phyloP scores from a whole-genome alignment of 2,329 filamentous ascomycete genomes.

The Aureobasidium sp. region DNA sequence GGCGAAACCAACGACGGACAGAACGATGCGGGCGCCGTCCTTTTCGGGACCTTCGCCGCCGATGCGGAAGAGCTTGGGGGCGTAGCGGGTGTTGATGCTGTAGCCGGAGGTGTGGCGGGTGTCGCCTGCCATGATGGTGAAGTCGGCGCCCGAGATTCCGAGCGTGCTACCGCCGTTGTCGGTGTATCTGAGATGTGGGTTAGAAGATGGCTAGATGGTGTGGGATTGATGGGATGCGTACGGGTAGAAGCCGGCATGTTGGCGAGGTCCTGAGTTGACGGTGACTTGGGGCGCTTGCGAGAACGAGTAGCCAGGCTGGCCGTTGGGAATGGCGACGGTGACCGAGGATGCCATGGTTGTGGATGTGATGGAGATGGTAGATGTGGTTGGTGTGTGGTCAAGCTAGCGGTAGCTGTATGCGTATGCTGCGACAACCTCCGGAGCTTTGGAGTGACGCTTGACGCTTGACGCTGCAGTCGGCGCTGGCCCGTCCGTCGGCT shows the following conservation, averaged over 20 bases:
- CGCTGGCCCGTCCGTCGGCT: not conserved
- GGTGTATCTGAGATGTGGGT: conserved; percentile 58
- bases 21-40: conserved; percentile 73
- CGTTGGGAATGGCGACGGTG: conserved; percentile 7
- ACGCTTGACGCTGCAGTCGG: not conserved
- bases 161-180: conserved; percentile 97
- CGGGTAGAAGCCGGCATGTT: conserved; percentile 84
- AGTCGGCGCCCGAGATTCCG: conserved; percentile 87
- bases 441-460: conserved; percentile 4
- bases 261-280: conserved; percentile 38
- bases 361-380: not conserved
- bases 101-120: conserved; percentile 93
- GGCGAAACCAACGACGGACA: conserved; percentile 92
- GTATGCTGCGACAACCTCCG: not conserved
- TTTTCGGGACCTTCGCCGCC: conserved; percentile 82
- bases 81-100: conserved; percentile 96
- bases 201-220: not conserved
- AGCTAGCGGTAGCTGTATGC: not conserved
- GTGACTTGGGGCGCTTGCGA: conserved; percentile 35
- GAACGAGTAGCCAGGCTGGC: conserved; percentile 50
- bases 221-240: conserved; percentile 39
- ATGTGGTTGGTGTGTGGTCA: not conserved
- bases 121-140: conserved; percentile 94
- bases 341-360: conserved; percentile 10
- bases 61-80: conserved; percentile 95